Evolutionary conservation across 2,329 filamentous ascomycete species (phyloP).

Genomic region (Aspergillus piperis): DNA sequence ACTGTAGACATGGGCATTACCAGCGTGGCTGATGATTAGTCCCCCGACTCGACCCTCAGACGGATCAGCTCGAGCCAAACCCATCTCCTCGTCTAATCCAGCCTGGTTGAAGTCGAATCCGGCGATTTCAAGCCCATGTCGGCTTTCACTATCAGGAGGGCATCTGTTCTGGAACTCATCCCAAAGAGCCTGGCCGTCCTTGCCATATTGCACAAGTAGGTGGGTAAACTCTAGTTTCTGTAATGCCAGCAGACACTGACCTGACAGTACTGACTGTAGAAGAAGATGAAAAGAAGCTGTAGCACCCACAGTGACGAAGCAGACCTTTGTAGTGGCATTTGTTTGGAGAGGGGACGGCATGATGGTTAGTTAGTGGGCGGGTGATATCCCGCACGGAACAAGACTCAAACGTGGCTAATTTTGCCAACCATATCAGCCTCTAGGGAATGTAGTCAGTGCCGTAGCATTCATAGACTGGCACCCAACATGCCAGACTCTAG

Average conservation of each 20-base stretch:
- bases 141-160: conserved; percentile 24
- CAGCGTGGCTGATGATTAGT: conserved; percentile 84
- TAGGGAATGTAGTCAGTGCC: too few relatives aligned
- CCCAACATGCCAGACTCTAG: background rate
- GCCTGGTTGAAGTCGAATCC: conserved; percentile 67
- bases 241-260: conserved; percentile 65
- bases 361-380: background rate
- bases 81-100: conserved; percentile 63
- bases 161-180: conserved; percentile 36
- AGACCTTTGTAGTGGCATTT: conserved; percentile 47
- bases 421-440: too few relatives aligned
- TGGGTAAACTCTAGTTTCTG: conserved; percentile 64
- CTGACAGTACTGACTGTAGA: conserved; percentile 64
- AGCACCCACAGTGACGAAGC: conserved; percentile 89
- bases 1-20: conserved; percentile 48
- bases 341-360: conserved; percentile 16
- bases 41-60: conserved; percentile 55
- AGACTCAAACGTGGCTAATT: too few relatives aligned
- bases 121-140: conserved; percentile 53
- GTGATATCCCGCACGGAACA: too few relatives aligned
- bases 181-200: conserved; percentile 61
- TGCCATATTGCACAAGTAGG: conserved; percentile 79
- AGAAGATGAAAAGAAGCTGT: conserved; percentile 80
- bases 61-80: conserved; percentile 50
- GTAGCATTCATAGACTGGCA: background rate